Percentiles rank a stretch among this genome's conserved stretches.
Evolutionary conservation across 1,284 basidiomycete genomes (phyloP).

Genomic region (Crepidotus sp.): DNA sequence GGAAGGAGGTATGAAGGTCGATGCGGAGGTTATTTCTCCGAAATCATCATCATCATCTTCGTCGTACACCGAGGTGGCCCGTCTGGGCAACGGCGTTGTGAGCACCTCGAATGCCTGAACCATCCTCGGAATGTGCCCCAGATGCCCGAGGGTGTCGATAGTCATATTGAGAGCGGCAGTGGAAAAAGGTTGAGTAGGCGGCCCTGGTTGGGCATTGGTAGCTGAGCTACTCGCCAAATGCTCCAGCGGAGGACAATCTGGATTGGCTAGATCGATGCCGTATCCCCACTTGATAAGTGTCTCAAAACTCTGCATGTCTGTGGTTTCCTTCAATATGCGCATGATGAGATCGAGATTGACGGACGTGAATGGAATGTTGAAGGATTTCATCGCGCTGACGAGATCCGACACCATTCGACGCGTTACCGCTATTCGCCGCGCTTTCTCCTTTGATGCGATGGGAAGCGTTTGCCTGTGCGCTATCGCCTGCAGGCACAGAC

Average conservation of each 20-base stretch:
- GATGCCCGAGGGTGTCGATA: slow-evolving; percentile 56
- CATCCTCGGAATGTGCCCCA: slow-evolving; percentile 52
- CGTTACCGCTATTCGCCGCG: slow-evolving; percentile 31
- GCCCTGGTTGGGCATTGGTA: slow-evolving; percentile 17
- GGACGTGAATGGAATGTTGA: slow-evolving; percentile 41
- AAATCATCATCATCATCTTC: slow-evolving; percentile 62
- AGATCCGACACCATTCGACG: slow-evolving; percentile 41
- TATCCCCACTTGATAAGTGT: slow-evolving; percentile 55
- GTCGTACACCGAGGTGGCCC: slow-evolving; percentile 30
- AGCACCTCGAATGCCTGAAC: slow-evolving; percentile 69
- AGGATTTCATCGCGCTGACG: slow-evolving; percentile 46
- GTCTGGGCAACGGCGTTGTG: slow-evolving; percentile 51
- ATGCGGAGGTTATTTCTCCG: slow-evolving; percentile 31
- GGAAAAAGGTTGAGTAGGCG: slow-evolving; percentile 43
- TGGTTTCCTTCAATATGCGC: slow-evolving; percentile 58
- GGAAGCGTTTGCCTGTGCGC: slow-evolving; percentile 58
- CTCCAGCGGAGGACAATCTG: slow-evolving; percentile 52
- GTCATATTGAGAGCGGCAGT: slow-evolving; percentile 61
- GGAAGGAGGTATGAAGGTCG: slow-evolving; percentile 31
- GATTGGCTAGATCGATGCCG: slow-evolving; percentile 63
- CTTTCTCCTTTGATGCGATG: slow-evolving; percentile 28
- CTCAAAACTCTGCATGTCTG: slow-evolving; percentile 45
- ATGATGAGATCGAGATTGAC: slow-evolving; percentile 54
- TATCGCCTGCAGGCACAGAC: slow-evolving; percentile 56
- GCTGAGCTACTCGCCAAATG: slow-evolving; percentile 22